Conservation (phyloP, 768 basidiomycete genomes). For the Boletus reticuloceps region DNA sequence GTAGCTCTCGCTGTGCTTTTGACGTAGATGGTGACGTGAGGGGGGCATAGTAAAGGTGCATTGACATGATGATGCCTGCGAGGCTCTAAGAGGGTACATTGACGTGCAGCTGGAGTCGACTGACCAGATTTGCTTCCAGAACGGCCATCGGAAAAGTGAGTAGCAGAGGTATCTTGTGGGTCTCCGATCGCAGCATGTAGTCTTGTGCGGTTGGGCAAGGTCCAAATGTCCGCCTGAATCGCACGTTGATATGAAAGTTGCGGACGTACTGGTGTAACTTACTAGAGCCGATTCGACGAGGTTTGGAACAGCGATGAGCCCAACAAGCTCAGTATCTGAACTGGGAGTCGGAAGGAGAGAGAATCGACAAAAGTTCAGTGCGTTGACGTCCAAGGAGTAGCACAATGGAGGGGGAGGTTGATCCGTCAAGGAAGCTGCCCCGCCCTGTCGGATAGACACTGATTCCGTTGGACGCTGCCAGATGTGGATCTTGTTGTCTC, state of each 20-base stretch:
- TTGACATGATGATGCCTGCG: constrained; percentile 85
- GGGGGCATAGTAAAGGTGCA: constrained; percentile 57
- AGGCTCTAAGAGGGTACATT: background rate
- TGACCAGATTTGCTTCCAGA: constrained; percentile 58
- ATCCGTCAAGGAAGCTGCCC: constrained; percentile 52
- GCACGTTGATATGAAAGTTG: background rate
- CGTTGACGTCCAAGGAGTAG: constrained; percentile 85
- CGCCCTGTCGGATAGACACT: constrained; percentile 46
- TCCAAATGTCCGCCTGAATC: constrained; percentile 82
- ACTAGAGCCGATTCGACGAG: constrained; percentile 86
- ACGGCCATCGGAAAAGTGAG: constrained; percentile 39
- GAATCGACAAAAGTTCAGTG: constrained; percentile 92
- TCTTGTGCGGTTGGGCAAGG: constrained; percentile 62
- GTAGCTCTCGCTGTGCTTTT: constrained; percentile 40
- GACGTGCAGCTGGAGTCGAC: background rate
- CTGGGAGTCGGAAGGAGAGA: constrained; percentile 48
- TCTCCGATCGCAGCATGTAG: constrained; percentile 86
- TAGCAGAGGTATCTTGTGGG: constrained; percentile 30
- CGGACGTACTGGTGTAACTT: constrained; percentile 14
- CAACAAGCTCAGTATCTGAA: constrained; percentile 24
- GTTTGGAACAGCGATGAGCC: constrained; percentile 80
- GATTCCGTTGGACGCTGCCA: constrained; percentile 58
- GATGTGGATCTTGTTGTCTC: constrained; percentile 84
- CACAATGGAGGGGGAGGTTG: constrained; percentile 48
- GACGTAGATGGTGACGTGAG: constrained; percentile 33